Conservation (phyloP, 345 rosid species). For the Hirschfeldia incana region DNA sequence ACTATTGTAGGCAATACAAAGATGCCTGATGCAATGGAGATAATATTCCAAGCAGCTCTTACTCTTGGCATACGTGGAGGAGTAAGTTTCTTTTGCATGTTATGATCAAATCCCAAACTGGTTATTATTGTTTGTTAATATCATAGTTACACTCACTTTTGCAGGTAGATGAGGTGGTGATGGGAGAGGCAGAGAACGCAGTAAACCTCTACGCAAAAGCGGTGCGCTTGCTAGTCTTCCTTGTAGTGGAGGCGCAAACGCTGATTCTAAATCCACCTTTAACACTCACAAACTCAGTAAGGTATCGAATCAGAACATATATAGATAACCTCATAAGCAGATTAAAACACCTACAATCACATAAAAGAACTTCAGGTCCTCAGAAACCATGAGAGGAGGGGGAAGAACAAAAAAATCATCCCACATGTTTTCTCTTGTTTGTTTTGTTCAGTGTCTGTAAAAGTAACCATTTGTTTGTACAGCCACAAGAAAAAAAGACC, state of each 20-base stretch:
- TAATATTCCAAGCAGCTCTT: constrained; percentile 88
- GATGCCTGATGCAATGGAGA: constrained; percentile 99
- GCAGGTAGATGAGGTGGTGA: constrained; percentile 82
- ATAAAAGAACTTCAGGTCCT: constrained; percentile 53
- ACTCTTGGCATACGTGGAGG: constrained; percentile 72
- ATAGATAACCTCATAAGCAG: constrained; percentile 66
- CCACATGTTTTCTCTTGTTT: neutral
- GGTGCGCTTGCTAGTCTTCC: constrained; percentile 66
- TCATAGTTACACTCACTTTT: constrained; percentile 9
- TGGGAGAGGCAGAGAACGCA: constrained; percentile 76
- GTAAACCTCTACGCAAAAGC: constrained; percentile 67
- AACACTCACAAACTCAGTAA: constrained; percentile 83
- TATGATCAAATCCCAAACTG: constrained; percentile 1
- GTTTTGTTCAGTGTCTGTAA: constrained; percentile 15
- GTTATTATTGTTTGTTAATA: neutral
- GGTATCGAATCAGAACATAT: constrained; percentile 64
- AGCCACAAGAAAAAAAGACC: constrained; percentile 36
- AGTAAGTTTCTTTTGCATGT: constrained; percentile 49
- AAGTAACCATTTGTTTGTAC: constrained; percentile 53
- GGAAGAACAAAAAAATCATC: constrained; percentile 15
- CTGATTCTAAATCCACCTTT: constrained; percentile 87
- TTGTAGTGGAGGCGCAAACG: constrained; percentile 82
- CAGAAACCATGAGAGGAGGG: constrained; percentile 36
- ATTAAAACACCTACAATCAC: constrained; percentile 58
- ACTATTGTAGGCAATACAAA: constrained; percentile 58